Evolutionary conservation across 78 protist genomes (phyloP).

Genomic region (Tieghemostelium lacteum): DNA sequence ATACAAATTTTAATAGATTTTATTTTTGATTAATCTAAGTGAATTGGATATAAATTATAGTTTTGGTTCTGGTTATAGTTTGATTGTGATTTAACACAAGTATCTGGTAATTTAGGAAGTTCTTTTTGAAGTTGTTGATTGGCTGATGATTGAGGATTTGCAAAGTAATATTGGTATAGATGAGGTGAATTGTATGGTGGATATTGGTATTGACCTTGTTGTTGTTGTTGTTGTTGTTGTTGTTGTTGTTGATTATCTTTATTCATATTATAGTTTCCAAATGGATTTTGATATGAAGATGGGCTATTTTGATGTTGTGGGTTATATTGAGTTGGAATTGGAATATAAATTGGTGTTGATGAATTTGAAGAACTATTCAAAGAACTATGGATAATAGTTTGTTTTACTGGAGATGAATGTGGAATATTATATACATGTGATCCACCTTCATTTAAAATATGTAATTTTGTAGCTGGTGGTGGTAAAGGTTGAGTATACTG

Average conservation of each 20-base stretch:
- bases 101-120: no score
- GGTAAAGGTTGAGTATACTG: no score
- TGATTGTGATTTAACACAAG: no score
- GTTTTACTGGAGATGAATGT: not conserved
- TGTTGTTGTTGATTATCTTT: not conserved
- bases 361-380: not conserved
- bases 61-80: no score
- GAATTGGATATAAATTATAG: no score
- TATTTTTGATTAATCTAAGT: no score
- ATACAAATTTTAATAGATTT: no score
- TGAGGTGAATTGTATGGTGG: not conserved
- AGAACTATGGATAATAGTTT: conserved; percentile 3
- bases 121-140: conserved; percentile 1
- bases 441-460: not conserved
- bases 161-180: conserved; percentile 13
- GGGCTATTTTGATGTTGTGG: not conserved
- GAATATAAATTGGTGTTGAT: not conserved
- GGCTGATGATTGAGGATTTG: not conserved
- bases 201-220: not conserved
- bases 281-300: not conserved
- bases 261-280: not conserved
- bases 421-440: not conserved
- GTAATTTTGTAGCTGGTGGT: no score
- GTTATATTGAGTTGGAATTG: not conserved
- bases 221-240: conserved; percentile 7